These are phyloP conservation scores for Kwoniella pini DNA, from an alignment of 768 basidiomycete species.

Conservation along the genomic window DNA sequence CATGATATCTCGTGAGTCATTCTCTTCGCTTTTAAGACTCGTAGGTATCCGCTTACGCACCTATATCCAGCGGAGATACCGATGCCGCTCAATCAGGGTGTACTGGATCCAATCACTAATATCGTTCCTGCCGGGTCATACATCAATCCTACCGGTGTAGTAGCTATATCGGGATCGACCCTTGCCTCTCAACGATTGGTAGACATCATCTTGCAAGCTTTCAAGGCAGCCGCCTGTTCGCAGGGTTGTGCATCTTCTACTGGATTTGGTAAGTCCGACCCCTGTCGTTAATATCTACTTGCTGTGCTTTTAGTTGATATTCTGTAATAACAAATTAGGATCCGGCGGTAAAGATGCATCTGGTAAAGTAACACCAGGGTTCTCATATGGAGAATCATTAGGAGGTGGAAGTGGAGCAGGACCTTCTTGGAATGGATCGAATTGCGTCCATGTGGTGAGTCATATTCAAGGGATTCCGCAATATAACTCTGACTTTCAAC, in stretches of 20 bases:
- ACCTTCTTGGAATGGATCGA: constrained; percentile 41
- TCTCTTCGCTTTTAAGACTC: too few species aligned
- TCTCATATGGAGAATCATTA: constrained; percentile 72
- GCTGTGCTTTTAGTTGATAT: constrained; percentile 66
- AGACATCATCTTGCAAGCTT: constrained; percentile 89
- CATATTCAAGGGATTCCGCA: constrained; percentile 16
- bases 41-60: not conserved
- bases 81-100: constrained; percentile 48
- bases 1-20: constrained; percentile 30
- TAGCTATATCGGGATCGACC: constrained; percentile 65
- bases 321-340: constrained; percentile 17
- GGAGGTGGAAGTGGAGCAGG: constrained; percentile 48
- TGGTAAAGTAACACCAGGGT: constrained; percentile 16
- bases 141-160: constrained; percentile 76
- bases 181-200: constrained; percentile 76
- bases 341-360: constrained; percentile 14
- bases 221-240: constrained; percentile 54
- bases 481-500: constrained; percentile 14
- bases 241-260: constrained; percentile 35
- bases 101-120: constrained; percentile 58
- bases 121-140: constrained; percentile 77
- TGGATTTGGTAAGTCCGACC: constrained; percentile 28
- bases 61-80: constrained; percentile 26
- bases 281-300: constrained; percentile 66
- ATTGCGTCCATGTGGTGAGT: constrained; percentile 31